These are phyloP conservation scores for Macrolepiota dolichaula DNA, from an alignment of 768 basidiomycete genomes.

Conservation along the genomic window DNA sequence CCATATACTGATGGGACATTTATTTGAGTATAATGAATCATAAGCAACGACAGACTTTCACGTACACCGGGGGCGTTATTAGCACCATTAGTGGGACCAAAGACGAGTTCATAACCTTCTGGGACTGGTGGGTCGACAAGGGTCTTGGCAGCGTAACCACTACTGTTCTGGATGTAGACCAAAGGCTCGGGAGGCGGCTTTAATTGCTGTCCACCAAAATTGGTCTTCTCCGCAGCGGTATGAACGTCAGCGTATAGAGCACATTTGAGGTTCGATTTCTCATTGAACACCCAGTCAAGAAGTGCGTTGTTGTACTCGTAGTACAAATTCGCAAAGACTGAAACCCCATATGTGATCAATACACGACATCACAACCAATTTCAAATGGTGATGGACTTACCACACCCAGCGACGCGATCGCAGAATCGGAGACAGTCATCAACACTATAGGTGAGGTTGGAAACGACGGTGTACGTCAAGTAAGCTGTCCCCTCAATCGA, in stretches of 20 bases:
- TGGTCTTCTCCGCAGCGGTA: slow-evolving; percentile 39
- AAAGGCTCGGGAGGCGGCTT: slow-evolving; percentile 30
- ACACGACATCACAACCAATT: not conserved
- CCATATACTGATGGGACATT: slow-evolving; percentile 44
- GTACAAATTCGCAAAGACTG: slow-evolving; percentile 48
- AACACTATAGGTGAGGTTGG: slow-evolving; percentile 43
- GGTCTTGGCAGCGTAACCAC: slow-evolving; percentile 34
- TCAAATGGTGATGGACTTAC: slow-evolving; percentile 25
- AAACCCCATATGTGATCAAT: not conserved
- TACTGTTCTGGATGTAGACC: slow-evolving; percentile 42
- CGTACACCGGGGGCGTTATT: slow-evolving; percentile 43
- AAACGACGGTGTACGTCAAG: slow-evolving; percentile 42
- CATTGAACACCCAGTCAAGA: slow-evolving; percentile 33
- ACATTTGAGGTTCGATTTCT: slow-evolving; percentile 46
- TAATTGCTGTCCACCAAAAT: slow-evolving; percentile 40
- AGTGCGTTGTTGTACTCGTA: slow-evolving; percentile 46
- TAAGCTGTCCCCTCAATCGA: slow-evolving; percentile 48
- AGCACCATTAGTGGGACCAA: slow-evolving; percentile 42
- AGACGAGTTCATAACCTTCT: slow-evolving; percentile 42
- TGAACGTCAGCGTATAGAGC: slow-evolving; percentile 42
- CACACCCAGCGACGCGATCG: slow-evolving; percentile 33
- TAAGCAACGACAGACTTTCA: not conserved
- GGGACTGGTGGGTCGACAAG: slow-evolving; percentile 37
- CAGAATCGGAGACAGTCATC: slow-evolving; percentile 41
- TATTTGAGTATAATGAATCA: not conserved